Evolutionary conservation across 2,329 filamentous ascomycete species (phyloP), one percentile per base, ranked within the genome.

Genomic region (Chrysosporium queenslandicum): DNA sequence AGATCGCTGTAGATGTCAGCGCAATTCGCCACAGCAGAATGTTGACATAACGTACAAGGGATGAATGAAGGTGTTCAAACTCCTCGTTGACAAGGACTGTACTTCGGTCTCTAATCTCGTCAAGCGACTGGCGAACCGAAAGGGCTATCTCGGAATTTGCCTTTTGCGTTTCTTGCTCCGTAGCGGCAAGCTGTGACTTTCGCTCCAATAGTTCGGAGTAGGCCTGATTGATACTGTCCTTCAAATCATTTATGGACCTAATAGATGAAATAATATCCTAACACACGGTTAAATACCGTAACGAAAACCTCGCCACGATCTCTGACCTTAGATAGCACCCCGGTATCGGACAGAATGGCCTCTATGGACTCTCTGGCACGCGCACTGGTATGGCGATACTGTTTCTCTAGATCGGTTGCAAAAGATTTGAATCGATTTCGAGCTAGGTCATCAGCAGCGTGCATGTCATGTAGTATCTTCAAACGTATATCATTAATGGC

Each of bases 71-170:
- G 11, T 53, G 58, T 1, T 56, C 56, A 49, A 73, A 56, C 25
- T 58, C 60, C 29, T 62, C 55, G 5, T 58, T 57, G 1, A 72
- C 52, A n/a, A 53, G 54, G 14, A 55, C 50, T 41, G 70, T 46
- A 42, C 69, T 62, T 14, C 57, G 57, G 21, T 60, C 58, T n/a
- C 63, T 50, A 14, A 73, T 53, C 1, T 60, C 60, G 18, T 66
- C 58, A 16, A 73, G 50, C 2, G 64, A 67, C 1, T 58, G 51
- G 18, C 63, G 64, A 23, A 73, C 52, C n/a, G 62, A 54, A 1
- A 59, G 58, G 2, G 64, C 59, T 1, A 71, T 47, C 18, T 66
- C 58, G 4, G 57, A 56, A n/a, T 63, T 67, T 1, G 52, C 53
- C 4, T 63, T 46, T 7, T 59, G 58, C 34, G 67, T 58, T 42